Evolutionary conservation across 1,284 basidiomycete genomes (phyloP).

Genomic region (Kalmanozyma brasiliensis): DNA sequence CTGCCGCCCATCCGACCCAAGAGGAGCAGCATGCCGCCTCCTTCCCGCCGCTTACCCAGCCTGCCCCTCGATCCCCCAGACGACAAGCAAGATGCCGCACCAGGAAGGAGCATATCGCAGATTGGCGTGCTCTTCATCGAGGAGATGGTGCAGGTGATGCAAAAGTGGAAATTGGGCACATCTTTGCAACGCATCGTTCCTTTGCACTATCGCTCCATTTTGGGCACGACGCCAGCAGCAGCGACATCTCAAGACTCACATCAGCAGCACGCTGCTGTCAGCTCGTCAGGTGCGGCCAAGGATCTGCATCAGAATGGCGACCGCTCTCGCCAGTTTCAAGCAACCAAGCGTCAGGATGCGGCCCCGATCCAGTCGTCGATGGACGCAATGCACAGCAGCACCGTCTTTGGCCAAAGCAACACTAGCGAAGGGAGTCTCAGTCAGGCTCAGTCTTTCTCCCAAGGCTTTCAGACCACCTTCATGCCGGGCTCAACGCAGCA

Average conservation of each 20-base stretch:
- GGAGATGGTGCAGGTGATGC: conserved; percentile 47
- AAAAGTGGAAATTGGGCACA: conserved; percentile 43
- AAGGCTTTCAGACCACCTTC: conserved; percentile 19
- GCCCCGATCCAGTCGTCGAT: background rate
- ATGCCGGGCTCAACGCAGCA: conserved; percentile 20
- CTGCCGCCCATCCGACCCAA: conserved; percentile 23
- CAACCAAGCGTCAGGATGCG: background rate
- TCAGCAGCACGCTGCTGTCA: background rate
- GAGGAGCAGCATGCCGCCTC: conserved; percentile 21
- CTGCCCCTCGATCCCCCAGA: conserved; percentile 18
- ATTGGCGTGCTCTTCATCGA: conserved; percentile 45
- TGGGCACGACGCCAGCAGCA: conserved; percentile 8
- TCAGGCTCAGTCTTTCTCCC: conserved; percentile 20
- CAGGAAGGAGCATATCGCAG: conserved; percentile 40
- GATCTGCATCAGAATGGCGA: background rate
- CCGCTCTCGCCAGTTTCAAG: background rate
- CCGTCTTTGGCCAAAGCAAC: background rate
- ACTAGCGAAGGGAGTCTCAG: conserved; percentile 8
- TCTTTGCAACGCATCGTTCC: conserved; percentile 35
- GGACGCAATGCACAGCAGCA: background rate
- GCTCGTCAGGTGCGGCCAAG: background rate
- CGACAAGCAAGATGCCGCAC: conserved; percentile 7
- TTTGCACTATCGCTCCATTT: conserved; percentile 20
- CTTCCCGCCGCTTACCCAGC: conserved; percentile 17
- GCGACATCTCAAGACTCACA: background rate